Evolutionary conservation across 108 stramenopile species (phyloP), one percentile per base, ranked within the genome.

Genomic region (Fragilaria crotonensis): DNA sequence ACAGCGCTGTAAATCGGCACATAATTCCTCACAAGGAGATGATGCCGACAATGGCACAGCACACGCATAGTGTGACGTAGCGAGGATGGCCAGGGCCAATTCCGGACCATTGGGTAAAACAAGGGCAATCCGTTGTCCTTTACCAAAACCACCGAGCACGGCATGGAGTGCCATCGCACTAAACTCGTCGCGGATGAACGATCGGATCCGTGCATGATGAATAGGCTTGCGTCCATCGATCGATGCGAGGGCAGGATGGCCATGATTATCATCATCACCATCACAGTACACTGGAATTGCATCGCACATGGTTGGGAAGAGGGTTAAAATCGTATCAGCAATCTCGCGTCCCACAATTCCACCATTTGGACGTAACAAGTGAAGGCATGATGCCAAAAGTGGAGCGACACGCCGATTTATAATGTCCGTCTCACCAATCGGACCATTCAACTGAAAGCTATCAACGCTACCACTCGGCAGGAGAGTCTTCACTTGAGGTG

Each of bases 61-160:
- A 0, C 61, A 64, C 19, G 76, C 76, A 73, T 73, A 81, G 4
- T 75, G 64, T 17, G 56, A 32, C 3, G 67, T 45, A 11, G 62
- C 67, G 44, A 77, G 49, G n/a, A 81, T 58, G 3, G 73, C 62
- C 20, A 81, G 33, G 19, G 80, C 80, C 9, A 81, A 31, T 57
- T 71, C 73, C 3, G 76, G 76, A 33, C 80, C 80, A 68, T 81
- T 81, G 29, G 80, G 80, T 5, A 81, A 32, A 0, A 77, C 70
- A 4, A 81, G 41, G 2, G 76, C 80, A 2, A 81, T 62, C 2
- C 76, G 73, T 41, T 68, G 33, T 2, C 71, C 73, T 14, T 67
- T 52, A 29, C 80, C 76, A 48, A 64, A 62, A 2, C 76, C 76
- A n/a, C n/a, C n/a, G n/a, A n/a, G n/a, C 54, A 71, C 41, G 33